Evolutionary conservation across 1,284 basidiomycete genomes (phyloP).

Genomic region (Dichomitus squalens): DNA sequence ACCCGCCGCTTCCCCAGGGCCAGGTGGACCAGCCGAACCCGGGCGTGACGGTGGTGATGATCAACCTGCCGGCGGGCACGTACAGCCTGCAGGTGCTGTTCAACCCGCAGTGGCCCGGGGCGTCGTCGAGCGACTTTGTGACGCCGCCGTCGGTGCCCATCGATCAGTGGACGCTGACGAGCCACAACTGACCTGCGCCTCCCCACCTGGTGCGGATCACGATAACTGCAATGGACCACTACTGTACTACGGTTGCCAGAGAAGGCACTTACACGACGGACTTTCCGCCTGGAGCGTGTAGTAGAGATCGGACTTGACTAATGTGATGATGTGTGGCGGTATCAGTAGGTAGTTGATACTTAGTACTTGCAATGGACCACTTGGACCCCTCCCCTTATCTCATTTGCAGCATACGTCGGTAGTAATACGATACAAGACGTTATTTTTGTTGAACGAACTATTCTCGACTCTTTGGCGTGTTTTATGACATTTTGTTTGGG

Average conservation of each 20-base stretch:
- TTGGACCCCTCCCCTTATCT: not conserved
- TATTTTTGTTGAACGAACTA: not conserved
- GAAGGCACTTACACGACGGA: not conserved
- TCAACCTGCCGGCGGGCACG: conserved; percentile 69
- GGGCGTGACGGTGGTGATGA: conserved; percentile 79
- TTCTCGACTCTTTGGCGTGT: not conserved
- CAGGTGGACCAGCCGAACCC: conserved; percentile 74
- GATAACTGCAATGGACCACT: too few species aligned
- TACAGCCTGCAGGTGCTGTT: conserved; percentile 82
- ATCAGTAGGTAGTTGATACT: not conserved
- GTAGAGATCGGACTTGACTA: not conserved
- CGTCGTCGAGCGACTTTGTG: conserved; percentile 58
- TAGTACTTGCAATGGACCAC: not conserved
- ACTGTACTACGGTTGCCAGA: not conserved
- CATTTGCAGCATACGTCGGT: not conserved
- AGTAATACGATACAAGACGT: not conserved
- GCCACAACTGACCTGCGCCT: conserved; percentile 48
- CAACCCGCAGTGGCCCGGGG: conserved; percentile 81
- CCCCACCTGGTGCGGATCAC: too few species aligned
- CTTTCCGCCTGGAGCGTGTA: not conserved
- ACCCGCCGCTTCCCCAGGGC: conserved; percentile 61
- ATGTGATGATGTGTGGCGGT: not conserved
- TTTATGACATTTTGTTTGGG: not conserved
- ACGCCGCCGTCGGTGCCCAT: conserved; percentile 71
- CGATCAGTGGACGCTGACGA: conserved; percentile 70